Evolutionary conservation across 129 eudicot species (phyloP).

Genomic region (Escallonia herrerae): DNA sequence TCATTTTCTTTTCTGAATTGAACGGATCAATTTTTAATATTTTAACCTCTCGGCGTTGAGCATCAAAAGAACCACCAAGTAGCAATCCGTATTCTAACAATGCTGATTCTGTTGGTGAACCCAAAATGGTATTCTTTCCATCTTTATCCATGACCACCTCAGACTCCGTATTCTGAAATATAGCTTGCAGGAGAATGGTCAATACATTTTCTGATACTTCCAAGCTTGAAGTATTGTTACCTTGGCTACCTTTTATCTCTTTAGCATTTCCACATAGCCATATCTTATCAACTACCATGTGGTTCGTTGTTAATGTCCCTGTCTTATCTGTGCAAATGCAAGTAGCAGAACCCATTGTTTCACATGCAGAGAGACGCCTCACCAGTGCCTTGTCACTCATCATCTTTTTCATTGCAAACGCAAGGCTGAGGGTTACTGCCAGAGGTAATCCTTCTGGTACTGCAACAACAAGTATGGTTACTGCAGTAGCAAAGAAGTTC

Average conservation of each 20-base stretch:
- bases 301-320: constrained; percentile 90
- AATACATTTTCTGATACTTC: constrained; percentile 30
- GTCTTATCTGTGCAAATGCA: constrained; percentile 89
- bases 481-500: constrained; percentile 79
- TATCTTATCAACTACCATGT: constrained; percentile 73
- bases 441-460: constrained; percentile 95
- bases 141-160: constrained; percentile 73
- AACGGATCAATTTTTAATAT: constrained; percentile 72
- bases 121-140: constrained; percentile 62
- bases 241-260: constrained; percentile 27
- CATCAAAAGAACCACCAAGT: constrained; percentile 62
- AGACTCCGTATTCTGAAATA: constrained; percentile 70
- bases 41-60: constrained; percentile 37
- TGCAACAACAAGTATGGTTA: constrained; percentile 91
- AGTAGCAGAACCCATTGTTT: constrained; percentile 93
- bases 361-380: constrained; percentile 88
- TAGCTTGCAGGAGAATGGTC: constrained; percentile 51
- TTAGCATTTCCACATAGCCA: constrained; percentile 54
- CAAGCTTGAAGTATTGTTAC: constrained; percentile 12
- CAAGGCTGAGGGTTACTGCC: constrained; percentile 93
- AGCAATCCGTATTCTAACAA: constrained; percentile 68
- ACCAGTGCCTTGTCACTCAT: constrained; percentile 84
- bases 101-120: constrained; percentile 92
- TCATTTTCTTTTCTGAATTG: constrained; percentile 66
- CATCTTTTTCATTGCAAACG: constrained; percentile 89